Evolutionary conservation across 768 basidiomycete genomes (phyloP).

Genomic region (Mycena crocata): DNA sequence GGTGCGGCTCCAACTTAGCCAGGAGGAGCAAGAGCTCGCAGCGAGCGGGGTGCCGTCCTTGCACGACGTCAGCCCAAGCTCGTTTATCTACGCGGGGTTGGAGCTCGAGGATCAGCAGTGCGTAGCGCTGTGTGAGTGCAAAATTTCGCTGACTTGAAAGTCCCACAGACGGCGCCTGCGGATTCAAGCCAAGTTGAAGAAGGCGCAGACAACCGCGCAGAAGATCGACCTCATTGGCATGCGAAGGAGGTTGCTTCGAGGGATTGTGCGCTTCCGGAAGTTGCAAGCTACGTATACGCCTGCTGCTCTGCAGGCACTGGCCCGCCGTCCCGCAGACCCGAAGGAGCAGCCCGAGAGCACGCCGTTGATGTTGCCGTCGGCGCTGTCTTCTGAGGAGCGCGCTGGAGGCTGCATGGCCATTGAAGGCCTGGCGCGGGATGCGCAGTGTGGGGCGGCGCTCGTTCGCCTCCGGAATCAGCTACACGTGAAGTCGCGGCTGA

Average conservation of each 20-base stretch:
- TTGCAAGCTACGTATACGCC: slow-evolving; percentile 22
- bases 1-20: slow-evolving; percentile 25
- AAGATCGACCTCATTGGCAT: background rate
- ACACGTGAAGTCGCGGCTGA: too few species aligned
- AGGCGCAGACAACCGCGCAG: background rate
- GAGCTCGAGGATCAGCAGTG: slow-evolving; percentile 39
- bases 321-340: background rate
- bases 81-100: slow-evolving; percentile 25
- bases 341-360: background rate
- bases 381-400: background rate
- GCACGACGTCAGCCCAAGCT: slow-evolving; percentile 32
- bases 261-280: slow-evolving; percentile 2
- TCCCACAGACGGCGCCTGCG: background rate
- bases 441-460: slow-evolving; percentile 16
- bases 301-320: background rate
- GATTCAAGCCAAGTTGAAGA: slow-evolving; percentile 17
- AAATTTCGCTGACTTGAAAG: background rate
- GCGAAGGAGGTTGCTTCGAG: background rate
- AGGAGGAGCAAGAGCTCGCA: slow-evolving; percentile 25
- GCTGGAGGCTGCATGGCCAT: too few species aligned
- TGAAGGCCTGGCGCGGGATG: slow-evolving; percentile 4
- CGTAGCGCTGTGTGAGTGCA: background rate
- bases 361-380: slow-evolving; percentile 7
- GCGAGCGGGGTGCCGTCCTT: slow-evolving; percentile 11
- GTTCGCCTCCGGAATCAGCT: background rate